Percentiles rank a stretch among this genome's conserved stretches.
Evolutionary conservation across 164 flowering plant species (phyloP).

Genomic region (Platanus orientalis): DNA sequence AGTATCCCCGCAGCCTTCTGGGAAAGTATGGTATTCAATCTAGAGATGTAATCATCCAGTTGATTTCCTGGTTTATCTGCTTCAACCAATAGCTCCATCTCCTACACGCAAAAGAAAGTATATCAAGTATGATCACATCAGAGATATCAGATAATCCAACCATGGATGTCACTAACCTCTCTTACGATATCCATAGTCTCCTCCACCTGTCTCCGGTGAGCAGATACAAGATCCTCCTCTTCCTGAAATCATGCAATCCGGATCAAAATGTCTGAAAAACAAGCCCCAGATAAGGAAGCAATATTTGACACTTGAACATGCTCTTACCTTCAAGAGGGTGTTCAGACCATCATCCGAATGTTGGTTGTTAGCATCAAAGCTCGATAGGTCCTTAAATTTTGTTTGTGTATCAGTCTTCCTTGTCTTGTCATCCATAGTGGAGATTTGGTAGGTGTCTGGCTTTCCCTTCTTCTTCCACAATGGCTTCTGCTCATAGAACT

Average conservation of each 20-base stretch:
- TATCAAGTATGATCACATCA: background rate
- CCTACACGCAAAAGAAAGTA: slow-evolving; percentile 33
- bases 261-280: background rate
- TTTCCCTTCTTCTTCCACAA: slow-evolving; percentile 32
- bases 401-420: slow-evolving; percentile 30
- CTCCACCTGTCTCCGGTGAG: slow-evolving; percentile 69
- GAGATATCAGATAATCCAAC: background rate
- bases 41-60: slow-evolving; percentile 57
- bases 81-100: slow-evolving; percentile 65
- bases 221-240: slow-evolving; percentile 75
- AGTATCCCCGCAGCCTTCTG: slow-evolving; percentile 72
- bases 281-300: slow-evolving; percentile 1
- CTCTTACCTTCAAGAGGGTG: slow-evolving; percentile 59
- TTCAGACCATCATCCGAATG: slow-evolving; percentile 56
- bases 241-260: slow-evolving; percentile 35
- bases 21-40: slow-evolving; percentile 56
- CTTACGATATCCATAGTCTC: slow-evolving; percentile 68
- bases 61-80: slow-evolving; percentile 80
- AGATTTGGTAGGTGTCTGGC: slow-evolving; percentile 22
- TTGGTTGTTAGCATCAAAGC: slow-evolving; percentile 27
- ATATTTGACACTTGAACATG: background rate
- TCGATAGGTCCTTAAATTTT: slow-evolving; percentile 36
- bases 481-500: slow-evolving; percentile 38
- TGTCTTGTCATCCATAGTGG: slow-evolving; percentile 31
- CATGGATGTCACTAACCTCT: slow-evolving; percentile 42